A percentile compares a stretch with the other conserved stretches of the same genome.
Evolutionary conservation across 495 filamentous ascomycete species (phyloP).

Genomic region (Penicillium daleae): DNA sequence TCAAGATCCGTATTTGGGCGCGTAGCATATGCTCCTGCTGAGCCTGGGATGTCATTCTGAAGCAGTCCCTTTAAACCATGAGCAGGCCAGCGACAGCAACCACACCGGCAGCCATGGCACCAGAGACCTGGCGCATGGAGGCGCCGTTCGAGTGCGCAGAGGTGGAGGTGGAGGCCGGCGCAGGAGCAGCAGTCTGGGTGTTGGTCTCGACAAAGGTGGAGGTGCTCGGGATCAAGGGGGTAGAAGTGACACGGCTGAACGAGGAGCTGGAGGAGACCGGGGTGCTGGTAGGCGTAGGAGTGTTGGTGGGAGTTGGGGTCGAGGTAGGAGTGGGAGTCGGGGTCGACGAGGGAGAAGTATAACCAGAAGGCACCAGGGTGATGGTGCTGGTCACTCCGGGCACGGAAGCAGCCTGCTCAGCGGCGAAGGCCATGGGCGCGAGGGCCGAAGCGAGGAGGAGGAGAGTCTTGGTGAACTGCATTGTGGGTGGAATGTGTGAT

Average conservation of each 20-base stretch:
- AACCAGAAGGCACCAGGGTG: conserved; percentile 40
- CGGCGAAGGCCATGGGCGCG: conserved; percentile 39
- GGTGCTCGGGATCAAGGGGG: conserved; percentile 26
- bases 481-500: conserved; percentile 19
- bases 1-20: conserved; percentile 18
- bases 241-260: conserved; percentile 21
- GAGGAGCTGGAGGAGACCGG: conserved; percentile 22
- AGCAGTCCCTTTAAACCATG: conserved; percentile 39
- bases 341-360: conserved; percentile 30
- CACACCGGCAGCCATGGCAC: conserved; percentile 42
- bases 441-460: conserved; percentile 37
- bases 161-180: conserved; percentile 28
- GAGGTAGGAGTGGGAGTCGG: conserved; percentile 27
- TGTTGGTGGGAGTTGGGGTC: conserved; percentile 22
- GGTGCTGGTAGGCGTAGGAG: conserved; percentile 29
- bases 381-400: conserved; percentile 32
- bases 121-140: conserved; percentile 38
- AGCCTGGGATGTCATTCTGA: not conserved
- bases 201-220: conserved; percentile 5
- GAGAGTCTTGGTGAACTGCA: conserved; percentile 45
- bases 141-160: conserved; percentile 35
- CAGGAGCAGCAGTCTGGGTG: conserved; percentile 15
- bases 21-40: not conserved
- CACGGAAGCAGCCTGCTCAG: conserved; percentile 27
- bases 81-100: conserved; percentile 49